These are phyloP conservation scores for Ormosia semicastrata DNA, from an alignment of 306 rosid genomes.

Conservation along the genomic window DNA sequence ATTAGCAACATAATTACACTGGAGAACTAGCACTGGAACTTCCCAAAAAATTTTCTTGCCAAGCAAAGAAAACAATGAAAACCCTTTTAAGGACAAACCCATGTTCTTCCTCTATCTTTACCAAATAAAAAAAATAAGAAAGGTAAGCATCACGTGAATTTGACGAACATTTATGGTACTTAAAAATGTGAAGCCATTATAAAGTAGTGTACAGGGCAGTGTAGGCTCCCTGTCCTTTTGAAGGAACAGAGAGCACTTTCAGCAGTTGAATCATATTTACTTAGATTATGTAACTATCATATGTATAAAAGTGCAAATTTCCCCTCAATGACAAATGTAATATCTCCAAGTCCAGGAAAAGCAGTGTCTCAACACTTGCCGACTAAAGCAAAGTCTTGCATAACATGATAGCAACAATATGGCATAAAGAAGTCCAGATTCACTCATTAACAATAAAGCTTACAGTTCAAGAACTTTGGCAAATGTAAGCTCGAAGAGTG, in stretches of 20 bases:
- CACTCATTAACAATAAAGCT: conserved; percentile 2
- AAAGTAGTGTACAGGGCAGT: background rate
- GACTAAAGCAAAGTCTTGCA: background rate
- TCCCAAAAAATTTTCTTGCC: background rate
- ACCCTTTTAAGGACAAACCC: background rate
- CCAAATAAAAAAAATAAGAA: background rate
- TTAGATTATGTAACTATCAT: background rate
- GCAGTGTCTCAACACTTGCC: background rate
- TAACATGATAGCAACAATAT: background rate
- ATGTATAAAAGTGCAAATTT: background rate
- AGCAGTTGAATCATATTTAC: background rate
- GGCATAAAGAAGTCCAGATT: background rate
- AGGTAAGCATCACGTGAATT: background rate
- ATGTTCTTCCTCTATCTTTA: background rate
- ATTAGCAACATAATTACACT: background rate
- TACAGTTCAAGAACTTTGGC: conserved; percentile 81
- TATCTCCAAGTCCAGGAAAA: background rate
- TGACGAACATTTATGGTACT: background rate
- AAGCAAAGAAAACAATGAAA: background rate
- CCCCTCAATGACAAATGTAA: background rate
- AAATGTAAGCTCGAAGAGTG: conserved; percentile 92
- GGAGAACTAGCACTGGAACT: background rate
- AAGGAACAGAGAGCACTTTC: background rate
- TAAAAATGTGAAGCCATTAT: background rate
- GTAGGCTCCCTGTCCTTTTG: background rate